A percentile compares a stretch with the other conserved stretches of the same genome.
phyloP scores from a whole-genome alignment of 2,329 filamentous ascomycete genomes.

The Nothophoma quercina region DNA sequence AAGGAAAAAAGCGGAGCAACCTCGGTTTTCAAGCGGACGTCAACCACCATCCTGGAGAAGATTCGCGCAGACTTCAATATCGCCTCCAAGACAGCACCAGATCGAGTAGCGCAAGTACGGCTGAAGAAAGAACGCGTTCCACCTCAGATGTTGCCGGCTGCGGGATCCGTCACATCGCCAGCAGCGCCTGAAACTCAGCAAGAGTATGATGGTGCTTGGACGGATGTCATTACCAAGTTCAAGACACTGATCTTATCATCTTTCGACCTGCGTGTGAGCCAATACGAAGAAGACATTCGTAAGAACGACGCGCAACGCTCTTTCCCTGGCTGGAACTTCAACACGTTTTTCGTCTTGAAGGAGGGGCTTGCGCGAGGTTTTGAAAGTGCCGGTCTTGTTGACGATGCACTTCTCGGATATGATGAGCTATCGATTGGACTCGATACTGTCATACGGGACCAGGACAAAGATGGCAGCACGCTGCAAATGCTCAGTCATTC shows the following conservation, averaged over 20 bases:
- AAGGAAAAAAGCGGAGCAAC: slow-evolving; percentile 71
- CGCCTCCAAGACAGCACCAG: slow-evolving; percentile 73
- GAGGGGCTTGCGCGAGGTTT: slow-evolving; percentile 93
- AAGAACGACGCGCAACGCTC: slow-evolving; percentile 88
- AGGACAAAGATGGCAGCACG: slow-evolving; percentile 66
- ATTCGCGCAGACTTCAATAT: slow-evolving; percentile 89
- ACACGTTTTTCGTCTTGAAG: slow-evolving; percentile 97
- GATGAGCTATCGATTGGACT: slow-evolving; percentile 91
- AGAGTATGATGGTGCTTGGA: slow-evolving; percentile 83
- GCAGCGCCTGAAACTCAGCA: slow-evolving; percentile 68
- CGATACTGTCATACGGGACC: slow-evolving; percentile 81
- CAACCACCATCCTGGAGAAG: slow-evolving; percentile 87
- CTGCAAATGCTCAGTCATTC: slow-evolving; percentile 77
- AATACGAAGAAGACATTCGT: slow-evolving; percentile 97
- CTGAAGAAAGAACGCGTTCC: slow-evolving; percentile 63
- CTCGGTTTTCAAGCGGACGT: slow-evolving; percentile 79
- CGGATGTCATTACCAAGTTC: slow-evolving; percentile 83
- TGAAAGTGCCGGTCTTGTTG: slow-evolving; percentile 93
- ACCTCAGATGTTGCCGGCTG: slow-evolving; percentile 55
- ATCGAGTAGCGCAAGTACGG: slow-evolving; percentile 85
- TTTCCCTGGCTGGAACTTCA: slow-evolving; percentile 97
- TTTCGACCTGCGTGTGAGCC: slow-evolving; percentile 87
- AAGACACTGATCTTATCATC: slow-evolving; percentile 87
- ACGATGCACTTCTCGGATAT: slow-evolving; percentile 93
- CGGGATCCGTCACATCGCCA: slow-evolving; percentile 46